Evolutionary conservation across 1,284 basidiomycete genomes (phyloP).

Genomic region (Papiliotrema laurentii): DNA sequence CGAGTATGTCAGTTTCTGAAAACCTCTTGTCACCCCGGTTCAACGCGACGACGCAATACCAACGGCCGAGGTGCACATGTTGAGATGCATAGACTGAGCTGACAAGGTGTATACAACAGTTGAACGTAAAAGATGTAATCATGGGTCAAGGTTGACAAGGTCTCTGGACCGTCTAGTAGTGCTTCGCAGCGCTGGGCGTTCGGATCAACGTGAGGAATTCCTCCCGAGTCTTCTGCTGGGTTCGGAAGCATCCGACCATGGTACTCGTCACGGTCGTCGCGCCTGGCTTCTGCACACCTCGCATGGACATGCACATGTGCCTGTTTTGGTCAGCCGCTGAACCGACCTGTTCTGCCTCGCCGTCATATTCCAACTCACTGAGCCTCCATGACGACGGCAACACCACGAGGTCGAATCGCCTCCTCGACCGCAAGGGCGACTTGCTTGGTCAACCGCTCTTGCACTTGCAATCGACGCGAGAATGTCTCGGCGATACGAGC

Average conservation of each 20-base stretch:
- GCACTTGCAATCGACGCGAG: constrained; percentile 89
- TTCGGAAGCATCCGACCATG: constrained; percentile 97
- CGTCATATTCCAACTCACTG: constrained; percentile 58
- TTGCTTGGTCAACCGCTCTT: constrained; percentile 96
- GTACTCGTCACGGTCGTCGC: constrained; percentile 95
- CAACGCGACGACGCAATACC: no score
- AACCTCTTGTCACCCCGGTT: no score
- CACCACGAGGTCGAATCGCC: constrained; percentile 92
- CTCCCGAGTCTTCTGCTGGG: constrained; percentile 94
- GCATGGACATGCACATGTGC: constrained; percentile 99
- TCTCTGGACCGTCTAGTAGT: constrained; percentile 17
- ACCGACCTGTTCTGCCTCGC: not conserved
- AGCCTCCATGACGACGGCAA: constrained; percentile 99
- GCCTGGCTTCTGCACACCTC: constrained; percentile 98
- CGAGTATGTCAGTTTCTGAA: no score
- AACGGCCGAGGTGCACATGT: no score
- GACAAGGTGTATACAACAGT: not conserved
- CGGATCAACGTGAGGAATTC: constrained; percentile 50
- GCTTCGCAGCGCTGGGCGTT: constrained; percentile 31
- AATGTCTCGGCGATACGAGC: constrained; percentile 98
- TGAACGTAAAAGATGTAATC: not conserved
- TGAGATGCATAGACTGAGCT: not conserved
- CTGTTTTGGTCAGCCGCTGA: constrained; percentile 49
- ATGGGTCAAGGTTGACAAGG: not conserved
- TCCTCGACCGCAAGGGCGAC: constrained; percentile 96